These are phyloP conservation scores for Cladobotryum mycophilum DNA, from an alignment of 2,329 filamentous ascomycete species.

Conservation along the genomic window DNA sequence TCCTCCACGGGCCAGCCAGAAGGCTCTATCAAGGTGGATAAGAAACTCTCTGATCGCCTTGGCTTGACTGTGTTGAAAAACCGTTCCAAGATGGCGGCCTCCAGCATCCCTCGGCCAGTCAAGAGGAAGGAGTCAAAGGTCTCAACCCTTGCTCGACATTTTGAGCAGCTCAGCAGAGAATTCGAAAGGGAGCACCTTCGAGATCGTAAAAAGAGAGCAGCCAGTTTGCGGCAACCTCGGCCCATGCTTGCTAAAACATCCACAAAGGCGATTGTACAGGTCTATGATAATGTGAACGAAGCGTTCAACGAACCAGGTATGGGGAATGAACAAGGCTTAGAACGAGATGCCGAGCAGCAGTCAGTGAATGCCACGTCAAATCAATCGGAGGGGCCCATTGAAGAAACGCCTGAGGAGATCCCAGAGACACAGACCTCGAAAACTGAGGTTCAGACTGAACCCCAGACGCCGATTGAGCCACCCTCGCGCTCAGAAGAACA, in stretches of 20 bases:
- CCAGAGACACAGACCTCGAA: conserved; percentile 14
- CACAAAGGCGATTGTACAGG: conserved; percentile 92
- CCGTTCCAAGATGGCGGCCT: conserved; percentile 51
- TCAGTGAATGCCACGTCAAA: conserved; percentile 17
- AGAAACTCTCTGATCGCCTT: conserved; percentile 69
- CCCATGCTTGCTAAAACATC: conserved; percentile 80
- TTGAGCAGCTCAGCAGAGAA: conserved; percentile 92
- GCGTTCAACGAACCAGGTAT: conserved; percentile 76
- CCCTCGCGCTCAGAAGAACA: conserved; percentile 18
- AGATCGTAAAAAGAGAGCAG: conserved; percentile 74
- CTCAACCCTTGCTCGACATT: conserved; percentile 87
- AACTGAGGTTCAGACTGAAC: conserved; percentile 16
- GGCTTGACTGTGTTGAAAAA: conserved; percentile 60
- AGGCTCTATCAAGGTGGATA: conserved; percentile 52
- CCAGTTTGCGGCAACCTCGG: conserved; percentile 65
- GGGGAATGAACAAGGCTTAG: conserved; percentile 39
- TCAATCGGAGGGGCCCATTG: conserved; percentile 22
- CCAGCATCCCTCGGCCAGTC: conserved; percentile 83
- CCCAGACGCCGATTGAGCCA: conserved; percentile 18
- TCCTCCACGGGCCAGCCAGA: conserved; percentile 24
- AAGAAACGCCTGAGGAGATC: conserved; percentile 12
- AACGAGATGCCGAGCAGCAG: conserved; percentile 13
- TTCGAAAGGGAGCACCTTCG: conserved; percentile 91
- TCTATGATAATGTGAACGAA: conserved; percentile 89
- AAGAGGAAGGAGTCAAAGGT: conserved; percentile 72